These are phyloP conservation scores for Fraxinus sp. DNA, from an alignment of 305 asterid genomes.

Conservation along the genomic window DNA sequence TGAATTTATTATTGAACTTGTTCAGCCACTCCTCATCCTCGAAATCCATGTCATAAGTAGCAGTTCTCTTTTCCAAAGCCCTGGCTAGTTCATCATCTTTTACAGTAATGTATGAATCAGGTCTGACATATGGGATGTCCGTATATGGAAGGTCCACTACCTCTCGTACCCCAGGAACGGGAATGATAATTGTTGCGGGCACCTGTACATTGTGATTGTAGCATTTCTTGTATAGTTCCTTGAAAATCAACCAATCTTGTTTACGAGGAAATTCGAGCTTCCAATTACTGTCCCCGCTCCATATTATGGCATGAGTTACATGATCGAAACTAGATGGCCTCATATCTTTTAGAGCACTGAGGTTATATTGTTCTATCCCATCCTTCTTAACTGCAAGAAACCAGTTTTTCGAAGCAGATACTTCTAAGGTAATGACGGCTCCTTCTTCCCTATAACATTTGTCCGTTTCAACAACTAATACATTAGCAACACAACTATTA, in stretches of 20 bases:
- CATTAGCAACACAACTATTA: slow-evolving; percentile 35
- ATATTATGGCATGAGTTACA: slow-evolving; percentile 58
- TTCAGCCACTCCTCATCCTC: slow-evolving; percentile 82
- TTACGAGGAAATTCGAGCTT: slow-evolving; percentile 80
- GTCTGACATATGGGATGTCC: slow-evolving; percentile 47
- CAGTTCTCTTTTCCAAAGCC: slow-evolving; percentile 57
- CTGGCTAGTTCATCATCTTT: slow-evolving; percentile 72
- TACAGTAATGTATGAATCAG: slow-evolving; percentile 59
- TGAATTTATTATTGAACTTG: slow-evolving; percentile 41
- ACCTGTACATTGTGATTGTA: slow-evolving; percentile 52
- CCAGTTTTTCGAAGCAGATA: slow-evolving; percentile 49
- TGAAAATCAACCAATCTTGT: slow-evolving; percentile 77
- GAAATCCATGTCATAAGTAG: slow-evolving; percentile 82
- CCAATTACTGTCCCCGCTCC: slow-evolving; percentile 57
- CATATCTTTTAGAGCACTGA: slow-evolving; percentile 61
- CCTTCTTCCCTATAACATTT: background rate
- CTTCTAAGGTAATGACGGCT: background rate
- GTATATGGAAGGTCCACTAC: slow-evolving; percentile 34
- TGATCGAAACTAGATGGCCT: slow-evolving; percentile 67
- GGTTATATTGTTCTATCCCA: slow-evolving; percentile 44
- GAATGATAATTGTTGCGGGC: slow-evolving; percentile 52
- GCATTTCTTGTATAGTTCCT: slow-evolving; percentile 80
- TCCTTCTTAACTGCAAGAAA: slow-evolving; percentile 50
- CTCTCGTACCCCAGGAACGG: slow-evolving; percentile 75
- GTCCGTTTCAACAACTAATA: slow-evolving; percentile 16